Evolutionary conservation across 352 stramenopile genomes (phyloP).

Genomic region (Globisporangium apiculatum): DNA sequence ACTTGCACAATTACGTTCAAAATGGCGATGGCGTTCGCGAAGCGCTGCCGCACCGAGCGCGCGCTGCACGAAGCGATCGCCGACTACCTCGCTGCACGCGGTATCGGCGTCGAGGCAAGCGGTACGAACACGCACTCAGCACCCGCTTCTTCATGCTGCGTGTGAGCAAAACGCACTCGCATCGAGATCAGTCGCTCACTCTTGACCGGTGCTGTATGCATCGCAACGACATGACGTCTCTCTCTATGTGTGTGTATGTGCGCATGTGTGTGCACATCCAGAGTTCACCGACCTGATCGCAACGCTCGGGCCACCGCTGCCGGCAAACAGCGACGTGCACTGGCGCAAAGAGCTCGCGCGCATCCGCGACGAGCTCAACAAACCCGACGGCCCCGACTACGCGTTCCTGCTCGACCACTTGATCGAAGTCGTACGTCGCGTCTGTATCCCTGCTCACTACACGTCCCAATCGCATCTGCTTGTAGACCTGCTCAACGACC

Average conservation of each 20-base stretch:
- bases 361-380: slow-evolving; percentile 39
- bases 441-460: not conserved
- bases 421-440: slow-evolving; percentile 36
- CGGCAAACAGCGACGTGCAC: slow-evolving; percentile 36
- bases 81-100: slow-evolving; percentile 1
- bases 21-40: not conserved
- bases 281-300: slow-evolving; percentile 33
- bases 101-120: not conserved
- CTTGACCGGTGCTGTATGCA: too few species aligned
- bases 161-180: too few species aligned
- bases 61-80: slow-evolving; percentile 4
- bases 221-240: too few species aligned
- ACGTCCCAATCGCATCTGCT: not conserved
- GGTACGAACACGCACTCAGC: not conserved
- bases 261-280: slow-evolving; percentile 3
- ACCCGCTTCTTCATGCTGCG: not conserved
- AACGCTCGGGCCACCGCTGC: slow-evolving; percentile 34
- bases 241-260: too few species aligned
- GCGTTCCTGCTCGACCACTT: slow-evolving; percentile 64
- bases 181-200: too few species aligned
- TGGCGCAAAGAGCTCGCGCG: slow-evolving; percentile 44
- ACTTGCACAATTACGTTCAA: not conserved
- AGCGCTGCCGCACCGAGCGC: not conserved
- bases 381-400: slow-evolving; percentile 23
- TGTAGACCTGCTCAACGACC: not conserved